Percentiles rank a stretch among this genome's conserved stretches.
These are phyloP conservation scores for Malus fusca DNA, from an alignment of 306 rosid species.

Conservation along the genomic window DNA sequence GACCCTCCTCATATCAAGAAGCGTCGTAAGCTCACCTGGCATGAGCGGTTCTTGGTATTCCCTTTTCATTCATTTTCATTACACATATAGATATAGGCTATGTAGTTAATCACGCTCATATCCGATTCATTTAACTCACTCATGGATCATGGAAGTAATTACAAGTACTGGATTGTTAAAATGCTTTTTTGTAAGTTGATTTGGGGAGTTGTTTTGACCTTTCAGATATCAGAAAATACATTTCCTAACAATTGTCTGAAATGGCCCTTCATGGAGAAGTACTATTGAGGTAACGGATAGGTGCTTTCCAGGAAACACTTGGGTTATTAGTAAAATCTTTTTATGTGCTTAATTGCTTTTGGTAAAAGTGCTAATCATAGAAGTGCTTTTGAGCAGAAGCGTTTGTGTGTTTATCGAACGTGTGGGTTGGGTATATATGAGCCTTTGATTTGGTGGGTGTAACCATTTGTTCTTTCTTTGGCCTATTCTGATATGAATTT, in stretches of 20 bases:
- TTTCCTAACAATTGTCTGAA: background rate
- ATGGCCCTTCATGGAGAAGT: background rate
- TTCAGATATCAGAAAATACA: background rate
- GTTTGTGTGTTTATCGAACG: background rate
- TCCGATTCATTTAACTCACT: too few species aligned
- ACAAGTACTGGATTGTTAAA: background rate
- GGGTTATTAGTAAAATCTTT: background rate
- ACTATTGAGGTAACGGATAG: too few species aligned
- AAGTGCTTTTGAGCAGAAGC: background rate
- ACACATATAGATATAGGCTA: background rate
- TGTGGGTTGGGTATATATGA: background rate
- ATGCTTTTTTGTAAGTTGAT: background rate
- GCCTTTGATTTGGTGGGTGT: background rate
- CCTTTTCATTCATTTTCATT: background rate
- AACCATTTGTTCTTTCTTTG: background rate
- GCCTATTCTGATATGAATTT: background rate
- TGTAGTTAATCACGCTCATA: background rate
- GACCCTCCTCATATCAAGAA: slow-evolving; percentile 72
- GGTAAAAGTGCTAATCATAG: background rate
- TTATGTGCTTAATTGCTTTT: background rate
- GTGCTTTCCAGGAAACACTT: background rate
- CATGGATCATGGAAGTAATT: background rate
- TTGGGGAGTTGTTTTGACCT: background rate
- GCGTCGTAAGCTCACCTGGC: slow-evolving; percentile 65
- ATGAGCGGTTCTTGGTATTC: slow-evolving; percentile 51